These are phyloP conservation scores for Cutaneotrichosporon arboriforme DNA, from an alignment of 1,284 basidiomycete genomes.

Conservation along the genomic window DNA sequence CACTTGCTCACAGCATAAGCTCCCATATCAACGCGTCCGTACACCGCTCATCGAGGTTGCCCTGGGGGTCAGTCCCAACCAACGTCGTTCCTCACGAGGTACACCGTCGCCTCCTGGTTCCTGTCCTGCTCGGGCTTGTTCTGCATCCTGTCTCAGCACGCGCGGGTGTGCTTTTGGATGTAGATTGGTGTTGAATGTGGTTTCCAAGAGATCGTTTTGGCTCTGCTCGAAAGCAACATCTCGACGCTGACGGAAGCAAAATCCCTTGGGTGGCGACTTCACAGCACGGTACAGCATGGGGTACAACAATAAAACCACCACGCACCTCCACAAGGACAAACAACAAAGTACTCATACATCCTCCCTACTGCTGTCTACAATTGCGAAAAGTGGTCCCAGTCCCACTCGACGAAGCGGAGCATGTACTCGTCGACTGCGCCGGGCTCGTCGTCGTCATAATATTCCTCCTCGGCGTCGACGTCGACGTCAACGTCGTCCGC, in stretches of 20 bases:
- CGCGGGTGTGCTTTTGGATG: no score
- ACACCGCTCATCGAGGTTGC: conserved; percentile 92
- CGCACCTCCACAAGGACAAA: no score
- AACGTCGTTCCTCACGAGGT: conserved; percentile 59
- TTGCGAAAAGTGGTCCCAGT: conserved; percentile 47
- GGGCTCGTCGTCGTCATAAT: conserved; percentile 51
- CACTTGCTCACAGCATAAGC: conserved; percentile 74
- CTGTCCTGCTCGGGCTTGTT: conserved; percentile 68
- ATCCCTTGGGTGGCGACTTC: no score
- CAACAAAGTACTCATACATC: no score
- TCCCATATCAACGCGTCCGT: conserved; percentile 96
- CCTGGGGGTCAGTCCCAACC: conserved; percentile 52
- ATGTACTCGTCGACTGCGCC: conserved; percentile 71
- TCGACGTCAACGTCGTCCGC: conserved; percentile 51
- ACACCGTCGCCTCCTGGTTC: conserved; percentile 92
- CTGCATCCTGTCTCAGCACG: conserved; percentile 29
- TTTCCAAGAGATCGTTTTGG: no score
- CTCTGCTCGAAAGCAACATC: no score
- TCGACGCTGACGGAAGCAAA: no score
- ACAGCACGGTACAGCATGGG: no score
- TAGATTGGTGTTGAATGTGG: no score
- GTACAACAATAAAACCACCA: no score
- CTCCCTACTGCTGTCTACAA: no score
- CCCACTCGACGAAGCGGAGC: conserved; percentile 65
- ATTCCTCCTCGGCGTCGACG: conserved; percentile 31